These are phyloP conservation scores for Calamus simplicifolius DNA, from an alignment of 176 grass and related monocot species.

Conservation along the genomic window DNA sequence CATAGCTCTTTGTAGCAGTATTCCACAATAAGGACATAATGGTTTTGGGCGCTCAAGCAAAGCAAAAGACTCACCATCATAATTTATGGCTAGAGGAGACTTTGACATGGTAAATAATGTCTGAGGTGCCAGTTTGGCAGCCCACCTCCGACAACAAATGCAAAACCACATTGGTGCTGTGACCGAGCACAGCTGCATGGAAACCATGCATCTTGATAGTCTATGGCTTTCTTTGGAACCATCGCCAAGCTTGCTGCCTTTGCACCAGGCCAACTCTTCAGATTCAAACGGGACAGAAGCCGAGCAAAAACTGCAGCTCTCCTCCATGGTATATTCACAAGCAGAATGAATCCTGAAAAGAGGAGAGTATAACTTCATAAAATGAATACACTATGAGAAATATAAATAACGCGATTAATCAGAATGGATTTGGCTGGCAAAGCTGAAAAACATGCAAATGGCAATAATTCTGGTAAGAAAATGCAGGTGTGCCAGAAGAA, in stretches of 20 bases:
- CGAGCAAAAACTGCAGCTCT: conserved; percentile 59
- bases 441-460: too few relatives aligned
- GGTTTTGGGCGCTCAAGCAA: neutral
- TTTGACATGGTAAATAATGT: conserved; percentile 36
- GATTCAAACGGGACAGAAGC: conserved; percentile 44
- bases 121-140: conserved; percentile 37
- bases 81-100: conserved; percentile 13
- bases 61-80: conserved; percentile 14
- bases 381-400: too few relatives aligned
- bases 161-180: conserved; percentile 49
- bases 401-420: too few relatives aligned
- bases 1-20: conserved; percentile 44
- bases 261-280: conserved; percentile 39
- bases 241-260: conserved; percentile 1
- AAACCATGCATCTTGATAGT: conserved; percentile 40
- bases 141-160: conserved; percentile 41
- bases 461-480: too few relatives aligned
- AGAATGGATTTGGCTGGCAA: too few relatives aligned
- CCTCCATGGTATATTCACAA: conserved; percentile 32
- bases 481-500: too few relatives aligned
- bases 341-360: conserved; percentile 29
- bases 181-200: conserved; percentile 53
- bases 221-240: conserved; percentile 33
- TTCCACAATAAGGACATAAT: conserved; percentile 55
- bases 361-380: neutral